Conservation (phyloP, 768 basidiomycete genomes). For the Auriscalpium orientale region DNA sequence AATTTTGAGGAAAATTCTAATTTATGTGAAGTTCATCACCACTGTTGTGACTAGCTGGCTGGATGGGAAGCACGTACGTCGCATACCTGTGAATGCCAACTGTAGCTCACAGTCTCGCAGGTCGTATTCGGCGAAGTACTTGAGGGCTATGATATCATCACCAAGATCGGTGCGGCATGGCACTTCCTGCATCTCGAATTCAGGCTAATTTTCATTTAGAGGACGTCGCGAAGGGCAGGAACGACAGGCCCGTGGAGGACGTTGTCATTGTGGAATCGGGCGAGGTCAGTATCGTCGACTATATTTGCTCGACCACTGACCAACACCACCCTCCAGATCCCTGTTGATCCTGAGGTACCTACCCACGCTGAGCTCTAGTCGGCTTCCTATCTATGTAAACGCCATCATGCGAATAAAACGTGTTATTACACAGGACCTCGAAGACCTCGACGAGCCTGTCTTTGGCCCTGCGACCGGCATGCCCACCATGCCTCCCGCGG, state of each 20-base stretch:
- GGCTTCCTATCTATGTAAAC: slow-evolving; percentile 19
- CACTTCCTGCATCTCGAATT: not conserved
- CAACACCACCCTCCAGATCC: too few relatives aligned
- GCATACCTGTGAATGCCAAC: not conserved
- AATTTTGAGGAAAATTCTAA: slow-evolving; percentile 1
- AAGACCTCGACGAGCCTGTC: slow-evolving; percentile 1
- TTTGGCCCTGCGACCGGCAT: not conserved
- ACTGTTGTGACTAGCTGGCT: slow-evolving; percentile 84
- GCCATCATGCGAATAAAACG: slow-evolving; percentile 21
- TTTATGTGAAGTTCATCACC: slow-evolving; percentile 71
- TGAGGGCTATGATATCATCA: slow-evolving; percentile 87
- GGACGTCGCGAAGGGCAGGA: slow-evolving; percentile 57
- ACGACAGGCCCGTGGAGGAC: slow-evolving; percentile 70
- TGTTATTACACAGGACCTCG: slow-evolving; percentile 15
- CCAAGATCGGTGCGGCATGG: slow-evolving; percentile 56
- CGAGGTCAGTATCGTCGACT: slow-evolving; percentile 49
- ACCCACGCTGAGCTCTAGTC: slow-evolving; percentile 87
- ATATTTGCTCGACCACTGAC: not conserved
- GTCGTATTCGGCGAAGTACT: slow-evolving; percentile 91
- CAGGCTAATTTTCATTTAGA: slow-evolving; percentile 39
- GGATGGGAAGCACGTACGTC: slow-evolving; percentile 76
- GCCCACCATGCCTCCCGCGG: slow-evolving; percentile 1
- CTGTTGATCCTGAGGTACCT: slow-evolving; percentile 60
- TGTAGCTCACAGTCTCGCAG: slow-evolving; percentile 25
- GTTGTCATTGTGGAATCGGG: slow-evolving; percentile 80